phyloP scores from a whole-genome alignment of 305 asterid species.

The Fraxinus sp. region DNA sequence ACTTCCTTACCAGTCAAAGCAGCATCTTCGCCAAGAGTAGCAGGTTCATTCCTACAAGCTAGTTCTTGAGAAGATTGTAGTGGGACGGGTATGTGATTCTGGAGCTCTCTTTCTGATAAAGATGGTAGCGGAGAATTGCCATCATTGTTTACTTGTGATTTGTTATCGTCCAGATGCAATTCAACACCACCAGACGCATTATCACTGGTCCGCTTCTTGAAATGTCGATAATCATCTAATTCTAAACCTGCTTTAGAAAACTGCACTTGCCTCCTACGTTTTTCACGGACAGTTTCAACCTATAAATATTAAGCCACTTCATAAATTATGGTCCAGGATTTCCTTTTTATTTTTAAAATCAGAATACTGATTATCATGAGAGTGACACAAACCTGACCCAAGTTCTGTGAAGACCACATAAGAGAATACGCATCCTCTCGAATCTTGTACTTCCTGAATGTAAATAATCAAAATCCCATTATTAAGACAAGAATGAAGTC shows the following conservation, averaged over 20 bases:
- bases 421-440: slow-evolving; percentile 67
- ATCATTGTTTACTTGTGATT: slow-evolving; percentile 23
- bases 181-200: slow-evolving; percentile 31
- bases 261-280: slow-evolving; percentile 72
- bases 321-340: slow-evolving; percentile 2
- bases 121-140: slow-evolving; percentile 26
- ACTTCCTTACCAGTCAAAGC: slow-evolving; percentile 28
- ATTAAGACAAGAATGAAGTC: neutral
- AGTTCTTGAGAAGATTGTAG: slow-evolving; percentile 30
- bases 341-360: neutral
- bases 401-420: slow-evolving; percentile 81
- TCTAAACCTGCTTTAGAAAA: slow-evolving; percentile 66
- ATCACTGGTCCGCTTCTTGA: slow-evolving; percentile 39
- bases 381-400: slow-evolving; percentile 74
- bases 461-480: slow-evolving; percentile 22
- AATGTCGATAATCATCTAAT: slow-evolving; percentile 37
- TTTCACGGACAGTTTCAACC: slow-evolving; percentile 84
- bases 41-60: slow-evolving; percentile 18
- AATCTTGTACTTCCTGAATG: slow-evolving; percentile 73
- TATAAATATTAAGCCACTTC: slow-evolving; percentile 22
- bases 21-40: slow-evolving; percentile 27
- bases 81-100: slow-evolving; percentile 13
- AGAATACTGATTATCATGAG: neutral
- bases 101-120: slow-evolving; percentile 19
- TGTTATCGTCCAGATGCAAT: slow-evolving; percentile 26